Evolutionary conservation across 108 stramenopile species (phyloP).

Genomic region (Mediolabrus comicus): DNA sequence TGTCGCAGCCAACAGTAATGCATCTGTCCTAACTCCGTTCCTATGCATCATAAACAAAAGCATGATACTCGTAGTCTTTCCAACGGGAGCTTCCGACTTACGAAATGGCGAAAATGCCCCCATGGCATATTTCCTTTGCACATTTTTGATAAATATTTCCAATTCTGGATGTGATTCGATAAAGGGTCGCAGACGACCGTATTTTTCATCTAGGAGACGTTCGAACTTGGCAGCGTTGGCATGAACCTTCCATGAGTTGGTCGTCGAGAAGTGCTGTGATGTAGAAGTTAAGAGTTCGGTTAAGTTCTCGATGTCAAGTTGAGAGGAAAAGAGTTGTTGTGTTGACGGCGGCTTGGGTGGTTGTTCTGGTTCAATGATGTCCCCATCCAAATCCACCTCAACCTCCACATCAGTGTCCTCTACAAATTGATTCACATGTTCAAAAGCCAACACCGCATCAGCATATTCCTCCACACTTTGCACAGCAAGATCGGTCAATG

Average conservation of each 20-base stretch:
- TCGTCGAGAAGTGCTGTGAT: conserved; percentile 59
- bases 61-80: conserved; percentile 63
- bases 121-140: conserved; percentile 75
- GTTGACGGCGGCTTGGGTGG: conserved; percentile 13
- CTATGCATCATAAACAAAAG: conserved; percentile 86
- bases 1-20: conserved; percentile 52
- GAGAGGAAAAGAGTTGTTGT: conserved; percentile 38
- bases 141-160: conserved; percentile 50
- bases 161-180: conserved; percentile 77
- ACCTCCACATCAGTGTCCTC: conserved; percentile 1
- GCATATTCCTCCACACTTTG: conserved; percentile 58
- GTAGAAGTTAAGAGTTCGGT: conserved; percentile 49
- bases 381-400: conserved; percentile 20
- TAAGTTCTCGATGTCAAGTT: conserved; percentile 60
- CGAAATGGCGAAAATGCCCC: conserved; percentile 74
- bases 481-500: conserved; percentile 46
- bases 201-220: conserved; percentile 80
- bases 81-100: conserved; percentile 55
- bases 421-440: background rate
- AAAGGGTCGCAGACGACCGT: conserved; percentile 82
- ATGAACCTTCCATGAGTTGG: conserved; percentile 59
- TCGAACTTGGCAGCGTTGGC: conserved; percentile 88
- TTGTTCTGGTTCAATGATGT: background rate
- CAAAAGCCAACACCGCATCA: conserved; percentile 38
- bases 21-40: conserved; percentile 56